Evolutionary conservation across 352 stramenopile genomes (phyloP), one percentile per base, ranked within the genome.

Genomic region (Pythium sp.): DNA sequence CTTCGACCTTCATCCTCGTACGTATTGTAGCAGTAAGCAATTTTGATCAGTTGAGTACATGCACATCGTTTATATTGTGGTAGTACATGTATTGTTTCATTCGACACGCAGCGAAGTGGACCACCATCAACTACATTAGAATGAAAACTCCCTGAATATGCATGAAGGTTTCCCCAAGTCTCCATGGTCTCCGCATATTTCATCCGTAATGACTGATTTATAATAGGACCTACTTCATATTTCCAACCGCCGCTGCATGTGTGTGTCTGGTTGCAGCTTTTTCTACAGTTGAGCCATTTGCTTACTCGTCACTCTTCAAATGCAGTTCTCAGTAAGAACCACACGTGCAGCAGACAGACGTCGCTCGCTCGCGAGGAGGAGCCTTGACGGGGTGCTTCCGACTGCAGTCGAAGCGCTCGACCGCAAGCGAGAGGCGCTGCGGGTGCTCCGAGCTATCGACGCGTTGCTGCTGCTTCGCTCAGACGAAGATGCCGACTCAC

Each of bases 381-480:
- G 28, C 15, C 67, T 81, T 3, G 70, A 76, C 24, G 68, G 54
- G 7, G 68, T 72, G 15, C 26, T 70, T 2, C 70, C 67, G 4
- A 75, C 70, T 2, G 72, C 75, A 24, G 32, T 73, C 0, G 62
- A 73, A 62, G 53, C 55, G 2, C 65, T 76, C 1, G 58, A 72
- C 34, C 72, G 72, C 69, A 71, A 72, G 3, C 63, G 74, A 46
- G 67, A 71, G 36, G 65, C 64, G n/a, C 58, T n/a, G 14, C 67
- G 56, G 11, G 69, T 62, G 7, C 64, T 79, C 1, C 60, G 69
- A 57, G 67, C 65, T 49, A 76, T 81, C 38, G 70, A 81, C 58
- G 64, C 64, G 28, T 18, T 46, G 38, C 24, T 81, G 34, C 70
- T 81, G 49, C 9, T n/a, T 6, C 28, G 26, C 14, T 9, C 36